Conservation (phyloP, 116 monocot species). For the Iris pallida region DNA sequence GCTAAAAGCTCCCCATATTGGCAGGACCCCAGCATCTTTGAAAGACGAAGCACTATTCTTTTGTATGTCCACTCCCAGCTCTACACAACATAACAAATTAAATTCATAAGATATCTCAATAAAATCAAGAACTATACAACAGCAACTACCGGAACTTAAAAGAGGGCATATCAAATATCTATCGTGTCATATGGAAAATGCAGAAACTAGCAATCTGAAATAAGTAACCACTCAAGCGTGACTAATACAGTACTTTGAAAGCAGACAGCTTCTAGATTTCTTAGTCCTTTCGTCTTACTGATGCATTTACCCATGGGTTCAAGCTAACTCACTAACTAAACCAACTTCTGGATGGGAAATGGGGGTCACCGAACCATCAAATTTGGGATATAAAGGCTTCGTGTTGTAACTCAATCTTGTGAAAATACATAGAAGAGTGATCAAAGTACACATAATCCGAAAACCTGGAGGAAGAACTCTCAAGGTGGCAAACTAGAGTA, state of each 20-base stretch:
- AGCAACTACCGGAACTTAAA: not conserved
- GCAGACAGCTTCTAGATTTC: too few relatives aligned
- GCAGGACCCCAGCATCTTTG: slow-evolving; percentile 49
- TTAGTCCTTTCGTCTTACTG: not conserved
- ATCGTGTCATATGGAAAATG: too few relatives aligned
- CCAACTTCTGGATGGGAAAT: not conserved
- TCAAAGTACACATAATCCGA: not conserved
- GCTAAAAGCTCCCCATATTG: slow-evolving; percentile 32
- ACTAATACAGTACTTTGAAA: too few relatives aligned
- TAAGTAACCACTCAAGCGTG: too few relatives aligned
- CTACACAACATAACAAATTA: slow-evolving; percentile 25
- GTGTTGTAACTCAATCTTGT: too few relatives aligned
- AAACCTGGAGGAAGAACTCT: not conserved
- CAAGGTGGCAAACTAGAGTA: not conserved
- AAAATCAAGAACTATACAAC: not conserved
- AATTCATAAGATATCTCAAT: not conserved
- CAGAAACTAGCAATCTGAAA: too few relatives aligned
- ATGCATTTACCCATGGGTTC: not conserved
- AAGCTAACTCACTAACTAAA: not conserved
- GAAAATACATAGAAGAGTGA: not conserved
- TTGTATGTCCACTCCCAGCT: slow-evolving; percentile 56
- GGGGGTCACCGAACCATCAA: too few relatives aligned
- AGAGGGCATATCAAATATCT: not conserved
- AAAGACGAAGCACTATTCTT: slow-evolving; percentile 39
- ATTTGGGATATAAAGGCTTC: too few relatives aligned